phyloP scores from a whole-genome alignment of 129 eudicot genomes.

The Chrysanthemum seticuspe region DNA sequence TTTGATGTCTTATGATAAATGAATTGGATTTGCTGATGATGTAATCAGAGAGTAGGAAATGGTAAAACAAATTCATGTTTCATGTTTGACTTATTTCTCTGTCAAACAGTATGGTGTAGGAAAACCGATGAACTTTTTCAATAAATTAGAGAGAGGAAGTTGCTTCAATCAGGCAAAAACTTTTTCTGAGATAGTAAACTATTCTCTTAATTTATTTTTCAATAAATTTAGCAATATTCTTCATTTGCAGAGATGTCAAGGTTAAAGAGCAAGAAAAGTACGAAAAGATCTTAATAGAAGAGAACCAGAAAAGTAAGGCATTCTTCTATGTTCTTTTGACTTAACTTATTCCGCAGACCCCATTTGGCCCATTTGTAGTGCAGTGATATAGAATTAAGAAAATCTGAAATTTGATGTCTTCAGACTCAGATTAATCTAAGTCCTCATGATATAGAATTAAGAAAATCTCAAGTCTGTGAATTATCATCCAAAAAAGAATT shows the following conservation, averaged over 20 bases:
- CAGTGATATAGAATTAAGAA: neutral
- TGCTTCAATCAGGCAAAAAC: constrained; percentile 55
- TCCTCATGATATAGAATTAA: no score
- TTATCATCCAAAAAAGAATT: constrained; percentile 5
- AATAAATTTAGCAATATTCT: constrained; percentile 1
- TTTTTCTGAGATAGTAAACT: constrained; percentile 12
- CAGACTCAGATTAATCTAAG: no score
- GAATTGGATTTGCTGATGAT: neutral
- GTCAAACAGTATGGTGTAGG: constrained; percentile 88
- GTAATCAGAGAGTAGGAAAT: neutral
- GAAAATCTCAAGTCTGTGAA: neutral
- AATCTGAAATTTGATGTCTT: neutral
- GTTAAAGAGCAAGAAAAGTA: constrained; percentile 50
- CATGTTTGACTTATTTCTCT: constrained; percentile 1
- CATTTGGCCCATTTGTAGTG: neutral
- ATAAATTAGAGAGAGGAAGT: constrained; percentile 53
- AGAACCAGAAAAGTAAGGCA: constrained; percentile 67
- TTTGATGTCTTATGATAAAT: neutral
- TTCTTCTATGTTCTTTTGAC: neutral
- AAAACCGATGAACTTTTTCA: constrained; percentile 85
- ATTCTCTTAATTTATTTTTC: neutral
- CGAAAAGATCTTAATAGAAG: constrained; percentile 58
- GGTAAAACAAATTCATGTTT: neutral
- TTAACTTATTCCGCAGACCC: neutral
- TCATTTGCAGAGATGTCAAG: constrained; percentile 56